A percentile compares a stretch with the other conserved stretches of the same genome.
phyloP scores from a whole-genome alignment of 2,329 filamentous ascomycete species.

The Botrytis porri region DNA sequence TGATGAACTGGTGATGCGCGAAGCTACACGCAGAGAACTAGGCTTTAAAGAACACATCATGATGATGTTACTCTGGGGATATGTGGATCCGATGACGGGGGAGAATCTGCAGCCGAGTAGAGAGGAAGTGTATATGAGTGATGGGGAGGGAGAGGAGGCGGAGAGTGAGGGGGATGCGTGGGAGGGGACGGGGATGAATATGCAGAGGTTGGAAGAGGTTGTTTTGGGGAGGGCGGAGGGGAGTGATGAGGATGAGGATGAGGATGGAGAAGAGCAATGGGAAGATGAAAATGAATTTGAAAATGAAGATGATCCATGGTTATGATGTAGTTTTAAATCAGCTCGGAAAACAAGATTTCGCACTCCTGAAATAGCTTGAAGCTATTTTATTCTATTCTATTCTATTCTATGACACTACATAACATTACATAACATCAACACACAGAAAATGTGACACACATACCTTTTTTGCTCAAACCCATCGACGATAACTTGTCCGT shows the following conservation, averaged over 20 bases:
- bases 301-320: background rate
- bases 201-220: background rate
- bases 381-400: background rate
- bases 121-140: constrained; percentile 51
- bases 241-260: background rate
- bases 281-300: background rate
- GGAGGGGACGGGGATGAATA: constrained; percentile 16
- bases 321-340: no score
- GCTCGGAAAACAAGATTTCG: background rate
- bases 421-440: background rate
- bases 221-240: background rate
- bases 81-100: constrained; percentile 52
- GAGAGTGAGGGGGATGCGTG: background rate
- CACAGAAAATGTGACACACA: background rate
- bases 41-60: constrained; percentile 52
- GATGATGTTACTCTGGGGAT: constrained; percentile 62
- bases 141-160: constrained; percentile 41
- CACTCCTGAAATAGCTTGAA: background rate
- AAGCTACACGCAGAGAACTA: constrained; percentile 52
- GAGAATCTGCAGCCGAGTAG: constrained; percentile 49
- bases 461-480: no score
- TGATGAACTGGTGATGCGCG: constrained; percentile 57
- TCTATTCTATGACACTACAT: no score
- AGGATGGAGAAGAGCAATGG: background rate
- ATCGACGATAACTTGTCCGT: no score